Evolutionary conservation across 768 basidiomycete genomes (phyloP).

Genomic region (Tricholoma saponaceum): DNA sequence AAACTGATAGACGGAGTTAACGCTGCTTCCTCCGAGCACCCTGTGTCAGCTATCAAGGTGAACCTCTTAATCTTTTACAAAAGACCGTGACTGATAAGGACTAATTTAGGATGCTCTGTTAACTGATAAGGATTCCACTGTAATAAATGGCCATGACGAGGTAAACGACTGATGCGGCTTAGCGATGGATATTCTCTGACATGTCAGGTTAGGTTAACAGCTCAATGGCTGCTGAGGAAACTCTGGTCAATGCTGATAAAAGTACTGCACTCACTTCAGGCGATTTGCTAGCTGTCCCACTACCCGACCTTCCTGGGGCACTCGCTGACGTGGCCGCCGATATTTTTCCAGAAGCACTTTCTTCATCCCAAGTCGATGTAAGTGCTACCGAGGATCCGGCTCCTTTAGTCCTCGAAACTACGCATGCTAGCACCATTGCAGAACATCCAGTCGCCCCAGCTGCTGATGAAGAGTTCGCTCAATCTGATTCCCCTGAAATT

Average conservation of each 20-base stretch:
- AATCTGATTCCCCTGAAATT: not conserved
- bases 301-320: not conserved
- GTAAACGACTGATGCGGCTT: not conserved
- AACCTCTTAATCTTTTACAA: not conserved
- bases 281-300: not conserved
- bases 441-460: not conserved
- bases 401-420: not conserved
- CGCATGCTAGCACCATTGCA: not conserved
- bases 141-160: not conserved
- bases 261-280: not conserved
- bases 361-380: not conserved
- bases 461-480: not conserved
- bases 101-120: not conserved
- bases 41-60: conserved; percentile 1
- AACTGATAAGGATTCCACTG: not conserved
- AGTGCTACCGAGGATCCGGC: not conserved
- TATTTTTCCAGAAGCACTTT: not conserved
- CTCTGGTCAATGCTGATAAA: not conserved
- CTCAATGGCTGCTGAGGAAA: not conserved
- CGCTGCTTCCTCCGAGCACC: not conserved
- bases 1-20: not conserved
- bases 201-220: not conserved
- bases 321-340: not conserved
- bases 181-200: not conserved
- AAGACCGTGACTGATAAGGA: not conserved